These are phyloP conservation scores for Penicillium italicum DNA, from an alignment of 2,329 filamentous ascomycete species.

Conservation along the genomic window DNA sequence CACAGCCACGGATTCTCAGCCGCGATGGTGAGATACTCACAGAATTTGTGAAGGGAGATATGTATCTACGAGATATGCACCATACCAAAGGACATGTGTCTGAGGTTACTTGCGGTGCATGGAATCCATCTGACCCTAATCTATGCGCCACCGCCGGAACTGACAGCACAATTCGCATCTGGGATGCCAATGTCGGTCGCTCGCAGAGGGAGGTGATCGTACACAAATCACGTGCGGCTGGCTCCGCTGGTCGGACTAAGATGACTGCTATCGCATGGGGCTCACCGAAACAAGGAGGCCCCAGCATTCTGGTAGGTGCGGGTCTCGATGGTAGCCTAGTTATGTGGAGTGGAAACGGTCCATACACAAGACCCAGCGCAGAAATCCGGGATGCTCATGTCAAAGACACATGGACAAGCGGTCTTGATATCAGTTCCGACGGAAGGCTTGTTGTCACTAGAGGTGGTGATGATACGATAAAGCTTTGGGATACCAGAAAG, in stretches of 20 bases:
- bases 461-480: slow-evolving; percentile 88
- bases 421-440: slow-evolving; percentile 84
- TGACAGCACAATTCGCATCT: slow-evolving; percentile 92
- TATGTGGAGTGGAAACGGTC: slow-evolving; percentile 88
- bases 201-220: slow-evolving; percentile 91
- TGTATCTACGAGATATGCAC: slow-evolving; percentile 96
- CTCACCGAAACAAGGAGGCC: slow-evolving; percentile 68
- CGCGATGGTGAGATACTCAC: slow-evolving; percentile 81
- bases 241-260: slow-evolving; percentile 81
- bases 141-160: slow-evolving; percentile 86
- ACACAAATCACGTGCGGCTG: slow-evolving; percentile 87
- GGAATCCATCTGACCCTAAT: slow-evolving; percentile 84
- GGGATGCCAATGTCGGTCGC: slow-evolving; percentile 90
- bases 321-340: slow-evolving; percentile 85
- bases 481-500: slow-evolving; percentile 94
- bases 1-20: slow-evolving; percentile 83
- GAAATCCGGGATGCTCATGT: slow-evolving; percentile 82
- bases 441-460: slow-evolving; percentile 86
- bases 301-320: slow-evolving; percentile 73
- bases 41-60: slow-evolving; percentile 95
- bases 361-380: slow-evolving; percentile 73
- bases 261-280: slow-evolving; percentile 95
- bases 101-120: slow-evolving; percentile 82
- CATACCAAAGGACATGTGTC: slow-evolving; percentile 96
- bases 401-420: slow-evolving; percentile 83